Evolutionary conservation across 1,284 basidiomycete species (phyloP).

Genomic region (Golubevia pallescens): DNA sequence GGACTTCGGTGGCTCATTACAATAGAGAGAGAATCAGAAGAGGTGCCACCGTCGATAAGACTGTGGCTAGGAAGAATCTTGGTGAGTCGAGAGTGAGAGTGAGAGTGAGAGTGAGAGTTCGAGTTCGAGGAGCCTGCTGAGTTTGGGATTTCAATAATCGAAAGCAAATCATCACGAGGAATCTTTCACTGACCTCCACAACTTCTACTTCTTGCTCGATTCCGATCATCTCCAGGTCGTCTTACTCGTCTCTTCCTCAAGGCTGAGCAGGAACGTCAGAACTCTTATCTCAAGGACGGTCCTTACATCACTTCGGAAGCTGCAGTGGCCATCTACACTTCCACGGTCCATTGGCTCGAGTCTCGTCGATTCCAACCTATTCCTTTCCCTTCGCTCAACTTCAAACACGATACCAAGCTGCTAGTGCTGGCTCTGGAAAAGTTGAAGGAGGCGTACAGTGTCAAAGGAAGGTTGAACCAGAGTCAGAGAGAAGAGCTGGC

Average conservation of each 20-base stretch:
- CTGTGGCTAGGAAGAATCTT: slow-evolving; percentile 58
- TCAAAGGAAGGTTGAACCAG: slow-evolving; percentile 62
- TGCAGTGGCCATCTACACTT: slow-evolving; percentile 62
- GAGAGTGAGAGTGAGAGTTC: too few relatives aligned
- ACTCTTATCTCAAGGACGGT: slow-evolving; percentile 60
- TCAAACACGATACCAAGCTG: slow-evolving; percentile 63
- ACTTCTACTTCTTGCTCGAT: neutral
- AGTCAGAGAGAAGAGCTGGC: slow-evolving; percentile 63
- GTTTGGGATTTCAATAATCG: slow-evolving; percentile 7
- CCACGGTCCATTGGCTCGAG: slow-evolving; percentile 64
- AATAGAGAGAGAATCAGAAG: slow-evolving; percentile 62
- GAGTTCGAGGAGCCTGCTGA: too few relatives aligned
- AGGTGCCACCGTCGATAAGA: slow-evolving; percentile 64
- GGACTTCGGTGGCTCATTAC: slow-evolving; percentile 63
- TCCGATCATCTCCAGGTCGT: neutral
- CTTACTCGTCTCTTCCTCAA: slow-evolving; percentile 17
- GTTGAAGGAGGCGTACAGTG: slow-evolving; percentile 62
- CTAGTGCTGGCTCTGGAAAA: slow-evolving; percentile 59
- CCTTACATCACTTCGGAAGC: slow-evolving; percentile 62
- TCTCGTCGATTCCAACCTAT: slow-evolving; percentile 61
- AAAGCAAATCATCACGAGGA: slow-evolving; percentile 53
- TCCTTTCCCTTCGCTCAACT: slow-evolving; percentile 62
- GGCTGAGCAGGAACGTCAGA: slow-evolving; percentile 63
- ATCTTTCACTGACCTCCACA: slow-evolving; percentile 17
- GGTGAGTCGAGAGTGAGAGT: too few relatives aligned